Evolutionary conservation across 2,329 filamentous ascomycete species (phyloP), one percentile per base, ranked within the genome.

Genomic region (Capronia epimyces): DNA sequence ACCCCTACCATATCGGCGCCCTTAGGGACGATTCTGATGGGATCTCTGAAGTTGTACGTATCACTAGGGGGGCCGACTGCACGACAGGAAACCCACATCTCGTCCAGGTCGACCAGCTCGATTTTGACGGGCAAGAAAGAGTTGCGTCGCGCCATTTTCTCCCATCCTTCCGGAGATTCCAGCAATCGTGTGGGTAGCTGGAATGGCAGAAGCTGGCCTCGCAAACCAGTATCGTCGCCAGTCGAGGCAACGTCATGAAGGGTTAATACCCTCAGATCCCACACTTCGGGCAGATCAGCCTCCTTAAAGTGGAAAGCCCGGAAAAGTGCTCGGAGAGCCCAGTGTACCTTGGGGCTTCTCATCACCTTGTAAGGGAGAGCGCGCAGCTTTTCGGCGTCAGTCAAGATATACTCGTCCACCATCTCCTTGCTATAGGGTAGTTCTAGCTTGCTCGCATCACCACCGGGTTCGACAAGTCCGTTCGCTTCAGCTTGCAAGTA

Each of bases 221-320:
- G 39, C 12, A 54, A 31, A 6, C 50, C 43, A 7, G 48, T 56
- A 40, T 52, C 49, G 20, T 56, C 52, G 13, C 45, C 31, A 6
- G 41, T 42, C 16, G 15, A 39, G 25, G 8, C 20, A 21, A 42
- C 20, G 21, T 42, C 20, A 10, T 36, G 41, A 13, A 49, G 18
- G 6, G 45, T 47, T 20, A 20, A 31, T 16, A 62, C 43, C 9
- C 41, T 24, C 10, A 60, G 16, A 48, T 62, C 60, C 54, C 56
- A 60, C 22, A 52, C 73, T 13, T 71, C 62, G 1, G 80, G 79
- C 3, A 82, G 64, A 1, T 65, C 45, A 9, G 72, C 73, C 59
- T 82, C 75, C 8, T 69, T 68, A 63, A 77, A 81, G 60, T 80
- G 73, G 60, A 76, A 74, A 12, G 78, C 79, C 37, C 81, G 77